Evolutionary conservation across 2,329 filamentous ascomycete genomes (phyloP), one percentile per base, ranked within the genome.

Genomic region (Pestalotiopsis sp.): DNA sequence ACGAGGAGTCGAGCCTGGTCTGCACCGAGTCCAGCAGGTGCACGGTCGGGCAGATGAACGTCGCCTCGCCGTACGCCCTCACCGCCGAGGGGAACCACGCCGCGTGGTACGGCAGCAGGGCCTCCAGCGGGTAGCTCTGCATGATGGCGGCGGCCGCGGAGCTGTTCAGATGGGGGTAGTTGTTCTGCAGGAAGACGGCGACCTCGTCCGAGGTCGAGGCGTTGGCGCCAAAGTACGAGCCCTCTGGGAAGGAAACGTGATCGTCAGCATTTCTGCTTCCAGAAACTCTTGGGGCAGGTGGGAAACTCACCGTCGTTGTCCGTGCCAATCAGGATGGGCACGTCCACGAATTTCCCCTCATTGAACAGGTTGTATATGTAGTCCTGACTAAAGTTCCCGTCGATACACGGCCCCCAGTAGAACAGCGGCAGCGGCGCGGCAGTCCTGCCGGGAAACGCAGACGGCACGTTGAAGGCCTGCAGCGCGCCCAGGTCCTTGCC

Each of bases 381-480:
- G 67, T 85, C 83, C 3, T 70, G 74, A 13, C 87, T 72, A 11
- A 87, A 73, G 4, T 80, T 80, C 7, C 83, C 85, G 68, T 88
- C 86, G 5, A 86, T 75, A 63, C 82, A 84, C 0, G 86, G 86
- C 2, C 83, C 81, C 83, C 83, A 88, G 77, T 86, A 86, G 72
- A 86, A 87, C 0, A 81, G 75, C 0, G 85, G 78, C 4, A 73
- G 49, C 0, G 76, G 80, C 1, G 71, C 68, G 9, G 70, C 73
- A 2, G 73, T 69, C 3, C 80, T 76, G 2, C 81, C 81, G 0
- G 81, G 79, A 45, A 85, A 86, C 1, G 81, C 74, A 1, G 76
- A 78, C 9, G 79, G 78, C 17, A 75, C 68, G 72, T 86, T 86
- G 67, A 77, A 78, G 12, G 71, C 70, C 73, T 86, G 84, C 3